Percentiles rank a stretch among this genome's conserved stretches.
phyloP scores from a whole-genome alignment of 768 basidiomycete species.

The Pulveroboletus frians region DNA sequence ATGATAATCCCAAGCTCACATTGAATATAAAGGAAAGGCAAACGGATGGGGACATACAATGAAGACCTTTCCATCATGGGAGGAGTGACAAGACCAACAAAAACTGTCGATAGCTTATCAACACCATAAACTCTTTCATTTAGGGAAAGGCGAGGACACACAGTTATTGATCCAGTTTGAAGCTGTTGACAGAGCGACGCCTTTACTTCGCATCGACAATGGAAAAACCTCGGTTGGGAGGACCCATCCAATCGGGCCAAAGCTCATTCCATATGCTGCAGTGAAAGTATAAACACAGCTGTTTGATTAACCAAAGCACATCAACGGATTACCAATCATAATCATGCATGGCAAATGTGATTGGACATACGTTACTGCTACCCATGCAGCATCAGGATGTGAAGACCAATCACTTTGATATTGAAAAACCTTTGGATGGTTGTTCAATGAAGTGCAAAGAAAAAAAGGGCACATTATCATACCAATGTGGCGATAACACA shows the following conservation, averaged over 20 bases:
- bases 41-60: conserved; percentile 34
- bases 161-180: conserved; percentile 88
- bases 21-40: background rate
- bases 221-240: conserved; percentile 82
- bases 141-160: conserved; percentile 24
- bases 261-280: conserved; percentile 68
- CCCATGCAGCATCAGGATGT: conserved; percentile 58
- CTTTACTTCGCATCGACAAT: conserved; percentile 70
- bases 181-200: conserved; percentile 77
- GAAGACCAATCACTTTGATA: conserved; percentile 55
- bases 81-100: conserved; percentile 73
- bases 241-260: conserved; percentile 81
- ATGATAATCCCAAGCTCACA: background rate
- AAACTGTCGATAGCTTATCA: conserved; percentile 39
- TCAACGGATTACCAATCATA: background rate
- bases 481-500: conserved; percentile 62
- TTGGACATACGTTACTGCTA: conserved; percentile 54
- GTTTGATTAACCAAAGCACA: background rate
- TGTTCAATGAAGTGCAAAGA: background rate
- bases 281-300: conserved; percentile 74
- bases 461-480: conserved; percentile 1
- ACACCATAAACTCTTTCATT: background rate
- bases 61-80: conserved; percentile 57
- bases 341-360: background rate
- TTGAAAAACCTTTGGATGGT: conserved; percentile 36